These are phyloP conservation scores for Fragilaria crotonensis DNA, from an alignment of 108 stramenopile species.

Conservation along the genomic window DNA sequence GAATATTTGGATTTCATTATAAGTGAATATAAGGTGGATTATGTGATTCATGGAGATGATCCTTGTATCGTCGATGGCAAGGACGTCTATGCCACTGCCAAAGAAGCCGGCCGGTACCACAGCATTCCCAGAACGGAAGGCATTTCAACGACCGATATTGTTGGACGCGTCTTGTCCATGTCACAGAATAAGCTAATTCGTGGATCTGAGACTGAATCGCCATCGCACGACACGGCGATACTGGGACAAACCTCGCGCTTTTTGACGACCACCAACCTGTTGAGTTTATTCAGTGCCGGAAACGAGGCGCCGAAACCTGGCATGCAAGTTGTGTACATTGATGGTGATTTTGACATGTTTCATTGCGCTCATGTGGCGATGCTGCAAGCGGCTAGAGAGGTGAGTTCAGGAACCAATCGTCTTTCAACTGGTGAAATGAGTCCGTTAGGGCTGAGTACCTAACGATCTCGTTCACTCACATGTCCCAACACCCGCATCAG, in stretches of 20 bases:
- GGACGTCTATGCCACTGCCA: slow-evolving; percentile 84
- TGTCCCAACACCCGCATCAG: no score
- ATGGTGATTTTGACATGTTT: slow-evolving; percentile 99
- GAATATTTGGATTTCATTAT: slow-evolving; percentile 93
- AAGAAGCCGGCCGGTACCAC: slow-evolving; percentile 66
- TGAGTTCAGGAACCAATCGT: no score
- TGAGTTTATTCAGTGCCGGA: slow-evolving; percentile 88
- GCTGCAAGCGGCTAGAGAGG: slow-evolving; percentile 74
- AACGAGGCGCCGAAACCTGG: slow-evolving; percentile 75
- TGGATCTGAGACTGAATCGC: background rate
- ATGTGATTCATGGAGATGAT: slow-evolving; percentile 97
- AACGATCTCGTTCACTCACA: no score
- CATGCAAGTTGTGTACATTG: slow-evolving; percentile 91
- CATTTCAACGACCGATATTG: slow-evolving; percentile 98
- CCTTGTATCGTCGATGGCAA: slow-evolving; percentile 95
- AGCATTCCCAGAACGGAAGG: slow-evolving; percentile 98
- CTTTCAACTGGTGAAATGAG: no score
- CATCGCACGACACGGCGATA: background rate
- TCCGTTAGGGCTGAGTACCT: no score
- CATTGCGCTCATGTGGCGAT: slow-evolving; percentile 95
- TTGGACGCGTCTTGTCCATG: slow-evolving; percentile 95
- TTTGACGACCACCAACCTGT: slow-evolving; percentile 87
- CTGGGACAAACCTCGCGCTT: slow-evolving; percentile 77
- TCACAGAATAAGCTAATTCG: slow-evolving; percentile 24
- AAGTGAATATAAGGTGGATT: slow-evolving; percentile 82